Percentiles rank a stretch among this genome's conserved stretches.
Conservation (phyloP, 1,139 yeast genomes). For the Protomyces inundatus region DNA sequence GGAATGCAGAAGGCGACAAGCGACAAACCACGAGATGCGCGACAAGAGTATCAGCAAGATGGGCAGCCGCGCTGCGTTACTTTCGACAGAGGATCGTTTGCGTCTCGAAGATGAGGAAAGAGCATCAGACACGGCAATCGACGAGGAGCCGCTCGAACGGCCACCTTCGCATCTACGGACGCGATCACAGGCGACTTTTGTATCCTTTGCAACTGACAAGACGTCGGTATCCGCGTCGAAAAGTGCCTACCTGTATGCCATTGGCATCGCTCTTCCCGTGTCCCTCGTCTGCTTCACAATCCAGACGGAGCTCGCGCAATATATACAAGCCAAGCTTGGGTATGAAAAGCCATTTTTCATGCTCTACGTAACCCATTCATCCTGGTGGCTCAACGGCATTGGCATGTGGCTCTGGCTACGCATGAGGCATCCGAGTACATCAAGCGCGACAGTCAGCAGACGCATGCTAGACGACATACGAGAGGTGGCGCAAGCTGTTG, state of each 20-base stretch:
- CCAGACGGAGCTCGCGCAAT: slow-evolving; percentile 77
- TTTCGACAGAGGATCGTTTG: not conserved
- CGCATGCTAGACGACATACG: slow-evolving; percentile 27
- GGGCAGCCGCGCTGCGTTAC: not conserved
- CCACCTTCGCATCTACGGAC: not conserved
- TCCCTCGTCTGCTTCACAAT: slow-evolving; percentile 63
- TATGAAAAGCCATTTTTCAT: slow-evolving; percentile 68
- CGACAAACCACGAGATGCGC: not conserved
- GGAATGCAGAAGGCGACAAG: no score
- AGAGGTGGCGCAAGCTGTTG: slow-evolving; percentile 33
- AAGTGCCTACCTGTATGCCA: slow-evolving; percentile 15
- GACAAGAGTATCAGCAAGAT: not conserved
- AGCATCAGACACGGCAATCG: not conserved
- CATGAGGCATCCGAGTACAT: slow-evolving; percentile 54
- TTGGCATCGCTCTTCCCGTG: slow-evolving; percentile 50
- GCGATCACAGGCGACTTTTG: slow-evolving; percentile 5
- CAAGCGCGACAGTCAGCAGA: slow-evolving; percentile 45
- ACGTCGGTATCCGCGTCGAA: slow-evolving; percentile 1
- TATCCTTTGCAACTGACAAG: slow-evolving; percentile 7
- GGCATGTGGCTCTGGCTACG: slow-evolving; percentile 25
- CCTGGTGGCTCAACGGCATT: slow-evolving; percentile 50
- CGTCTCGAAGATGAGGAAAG: not conserved
- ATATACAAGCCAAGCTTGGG: slow-evolving; percentile 52
- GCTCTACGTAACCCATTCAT: slow-evolving; percentile 67
- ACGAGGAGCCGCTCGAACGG: no score